Evolutionary conservation across 1,139 yeast species (phyloP).

Genomic region (Pichia sp.): DNA sequence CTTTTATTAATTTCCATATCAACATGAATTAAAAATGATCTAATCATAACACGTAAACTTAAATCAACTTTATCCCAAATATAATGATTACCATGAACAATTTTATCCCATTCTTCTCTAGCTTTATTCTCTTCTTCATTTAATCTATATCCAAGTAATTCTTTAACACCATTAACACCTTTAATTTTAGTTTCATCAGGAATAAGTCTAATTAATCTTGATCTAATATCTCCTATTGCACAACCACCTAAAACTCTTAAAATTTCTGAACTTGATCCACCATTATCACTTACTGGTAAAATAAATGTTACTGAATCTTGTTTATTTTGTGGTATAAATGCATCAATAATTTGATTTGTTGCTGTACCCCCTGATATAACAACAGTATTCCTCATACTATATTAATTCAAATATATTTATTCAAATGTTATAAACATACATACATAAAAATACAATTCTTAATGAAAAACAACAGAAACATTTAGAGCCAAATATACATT

Average conservation of each 20-base stretch:
- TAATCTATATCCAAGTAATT: slow-evolving; percentile 56
- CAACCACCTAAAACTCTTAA: slow-evolving; percentile 91
- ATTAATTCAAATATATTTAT: slow-evolving; percentile 38
- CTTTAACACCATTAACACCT: slow-evolving; percentile 32
- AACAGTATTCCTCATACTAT: slow-evolving; percentile 28
- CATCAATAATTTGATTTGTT: slow-evolving; percentile 53
- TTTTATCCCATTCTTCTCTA: slow-evolving; percentile 58
- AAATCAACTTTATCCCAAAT: slow-evolving; percentile 56
- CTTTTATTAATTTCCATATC: too few relatives aligned
- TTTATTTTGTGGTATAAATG: slow-evolving; percentile 31
- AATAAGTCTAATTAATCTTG: slow-evolving; percentile 70
- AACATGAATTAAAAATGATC: not conserved
- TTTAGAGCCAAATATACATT: too few relatives aligned
- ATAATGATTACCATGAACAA: slow-evolving; percentile 73
- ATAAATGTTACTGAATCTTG: slow-evolving; percentile 45
- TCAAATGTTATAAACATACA: too few relatives aligned
- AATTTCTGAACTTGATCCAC: slow-evolving; percentile 90
- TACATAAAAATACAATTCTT: slow-evolving; percentile 54
- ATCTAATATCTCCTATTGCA: slow-evolving; percentile 87
- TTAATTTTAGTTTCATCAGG: slow-evolving; percentile 29
- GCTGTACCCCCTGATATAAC: slow-evolving; percentile 75
- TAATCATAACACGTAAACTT: not conserved
- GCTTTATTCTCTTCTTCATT: slow-evolving; percentile 27
- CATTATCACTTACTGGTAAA: slow-evolving; percentile 85
- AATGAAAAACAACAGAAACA: slow-evolving; percentile 77